A percentile compares a stretch with the other conserved stretches of the same genome.
phyloP scores from a whole-genome alignment of 2,329 filamentous ascomycete genomes.

The Aspergillus neoniger region DNA sequence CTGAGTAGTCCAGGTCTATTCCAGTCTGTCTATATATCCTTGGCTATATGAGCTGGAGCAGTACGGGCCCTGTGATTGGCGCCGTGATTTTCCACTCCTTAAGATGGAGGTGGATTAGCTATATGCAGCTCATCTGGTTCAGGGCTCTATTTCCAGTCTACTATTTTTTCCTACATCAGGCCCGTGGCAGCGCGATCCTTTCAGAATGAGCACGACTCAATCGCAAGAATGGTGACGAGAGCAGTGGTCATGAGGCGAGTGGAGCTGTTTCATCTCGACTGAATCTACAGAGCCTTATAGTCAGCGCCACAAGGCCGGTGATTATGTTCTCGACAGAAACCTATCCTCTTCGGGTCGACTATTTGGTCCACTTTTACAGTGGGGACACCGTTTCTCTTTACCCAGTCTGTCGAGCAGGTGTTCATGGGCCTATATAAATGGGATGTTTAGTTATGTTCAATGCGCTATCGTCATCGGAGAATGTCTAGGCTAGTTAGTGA shows the following conservation, averaged over 20 bases:
- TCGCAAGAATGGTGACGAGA: slow-evolving; percentile 35
- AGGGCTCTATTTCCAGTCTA: slow-evolving; percentile 40
- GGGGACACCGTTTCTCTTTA: slow-evolving; percentile 48
- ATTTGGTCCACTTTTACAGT: slow-evolving; percentile 49
- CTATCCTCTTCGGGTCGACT: slow-evolving; percentile 46
- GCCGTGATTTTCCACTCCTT: slow-evolving; percentile 33
- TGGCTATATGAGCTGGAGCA: slow-evolving; percentile 44
- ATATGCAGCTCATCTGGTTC: slow-evolving; percentile 45
- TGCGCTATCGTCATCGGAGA: slow-evolving; percentile 47
- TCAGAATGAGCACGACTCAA: slow-evolving; percentile 37
- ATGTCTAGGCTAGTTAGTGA: slow-evolving; percentile 28
- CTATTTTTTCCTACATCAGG: slow-evolving; percentile 44
- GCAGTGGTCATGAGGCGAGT: slow-evolving; percentile 1
- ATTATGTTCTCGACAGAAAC: slow-evolving; percentile 44
- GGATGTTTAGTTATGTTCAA: slow-evolving; percentile 40
- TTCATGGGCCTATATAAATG: slow-evolving; percentile 38
- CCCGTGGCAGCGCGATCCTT: slow-evolving; percentile 45
- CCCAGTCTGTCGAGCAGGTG: slow-evolving; percentile 45
- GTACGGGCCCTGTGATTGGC: slow-evolving; percentile 49
- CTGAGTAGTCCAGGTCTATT: slow-evolving; percentile 35
- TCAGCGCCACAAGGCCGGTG: slow-evolving; percentile 40
- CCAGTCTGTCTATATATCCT: slow-evolving; percentile 47
- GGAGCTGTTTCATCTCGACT: no score
- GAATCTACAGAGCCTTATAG: slow-evolving; percentile 27
- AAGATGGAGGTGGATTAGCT: slow-evolving; percentile 21